Conservation (phyloP, 306 rosid species). For the Rubus parviflorus region DNA sequence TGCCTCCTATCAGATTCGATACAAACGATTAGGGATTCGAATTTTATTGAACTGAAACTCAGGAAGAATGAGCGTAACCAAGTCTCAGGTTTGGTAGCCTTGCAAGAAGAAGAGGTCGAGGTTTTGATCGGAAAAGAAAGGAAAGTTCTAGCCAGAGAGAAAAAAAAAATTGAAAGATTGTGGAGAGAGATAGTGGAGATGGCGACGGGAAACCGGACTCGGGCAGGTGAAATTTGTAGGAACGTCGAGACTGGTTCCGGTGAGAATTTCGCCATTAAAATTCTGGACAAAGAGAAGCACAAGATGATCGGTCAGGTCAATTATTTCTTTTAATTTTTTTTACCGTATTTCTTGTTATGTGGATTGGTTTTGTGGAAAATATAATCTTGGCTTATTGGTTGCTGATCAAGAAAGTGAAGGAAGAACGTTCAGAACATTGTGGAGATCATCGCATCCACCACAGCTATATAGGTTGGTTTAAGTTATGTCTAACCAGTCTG, state of each 20-base stretch:
- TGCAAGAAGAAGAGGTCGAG: constrained; percentile 87
- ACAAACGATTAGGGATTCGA: too few relatives aligned
- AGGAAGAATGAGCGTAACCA: constrained; percentile 53
- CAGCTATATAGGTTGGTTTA: not conserved
- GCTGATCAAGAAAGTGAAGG: not conserved
- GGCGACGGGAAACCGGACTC: too few relatives aligned
- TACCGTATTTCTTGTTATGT: not conserved
- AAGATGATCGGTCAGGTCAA: too few relatives aligned
- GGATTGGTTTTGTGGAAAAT: not conserved
- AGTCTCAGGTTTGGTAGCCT: constrained; percentile 91
- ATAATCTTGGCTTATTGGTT: not conserved
- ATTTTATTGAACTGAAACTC: too few relatives aligned
- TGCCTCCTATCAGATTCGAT: too few relatives aligned
- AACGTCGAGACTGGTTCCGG: not conserved
- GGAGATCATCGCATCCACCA: not conserved
- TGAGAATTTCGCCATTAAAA: not conserved
- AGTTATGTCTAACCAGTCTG: not conserved
- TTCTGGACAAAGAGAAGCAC: too few relatives aligned
- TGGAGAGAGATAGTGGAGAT: too few relatives aligned
- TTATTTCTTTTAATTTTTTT: too few relatives aligned
- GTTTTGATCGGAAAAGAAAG: constrained; percentile 19
- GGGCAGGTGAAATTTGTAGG: not conserved
- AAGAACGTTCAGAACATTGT: not conserved
- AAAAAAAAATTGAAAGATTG: too few relatives aligned
- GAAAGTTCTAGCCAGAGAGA: too few relatives aligned